Evolutionary conservation across 1,284 basidiomycete species (phyloP).

Genomic region (Ganoderma multipileum): DNA sequence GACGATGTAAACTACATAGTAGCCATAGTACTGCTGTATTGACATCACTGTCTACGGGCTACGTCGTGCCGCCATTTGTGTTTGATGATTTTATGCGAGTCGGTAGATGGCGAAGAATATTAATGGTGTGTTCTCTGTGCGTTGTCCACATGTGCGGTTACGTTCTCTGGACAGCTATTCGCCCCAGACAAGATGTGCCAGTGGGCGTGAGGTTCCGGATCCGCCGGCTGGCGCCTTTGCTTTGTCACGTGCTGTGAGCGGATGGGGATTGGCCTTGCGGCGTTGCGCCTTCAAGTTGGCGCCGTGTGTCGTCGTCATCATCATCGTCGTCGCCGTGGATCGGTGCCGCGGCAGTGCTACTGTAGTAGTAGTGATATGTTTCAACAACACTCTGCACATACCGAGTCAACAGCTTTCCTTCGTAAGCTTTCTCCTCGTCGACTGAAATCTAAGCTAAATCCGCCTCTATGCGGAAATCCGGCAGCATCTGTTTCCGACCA

Average conservation of each 20-base stretch:
- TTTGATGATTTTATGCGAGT: neutral
- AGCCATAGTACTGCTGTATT: slow-evolving; percentile 3
- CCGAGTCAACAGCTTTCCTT: neutral
- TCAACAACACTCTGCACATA: neutral
- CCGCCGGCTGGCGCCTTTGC: no score
- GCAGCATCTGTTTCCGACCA: neutral
- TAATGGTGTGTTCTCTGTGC: neutral
- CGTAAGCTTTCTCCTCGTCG: neutral
- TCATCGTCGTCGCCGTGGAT: neutral
- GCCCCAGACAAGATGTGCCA: neutral
- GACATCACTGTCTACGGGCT: neutral
- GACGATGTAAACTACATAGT: neutral
- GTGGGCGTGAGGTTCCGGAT: neutral
- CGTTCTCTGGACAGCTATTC: neutral
- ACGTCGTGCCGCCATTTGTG: neutral
- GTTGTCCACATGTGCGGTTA: neutral
- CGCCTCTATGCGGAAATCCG: neutral
- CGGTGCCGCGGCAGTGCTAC: no score
- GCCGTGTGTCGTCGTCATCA: neutral
- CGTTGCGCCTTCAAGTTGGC: no score
- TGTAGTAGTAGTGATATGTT: neutral
- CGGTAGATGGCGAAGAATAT: neutral
- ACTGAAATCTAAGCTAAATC: neutral
- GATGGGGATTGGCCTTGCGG: no score
- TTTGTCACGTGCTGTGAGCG: no score